phyloP scores from a whole-genome alignment of 2,329 filamentous ascomycete species.

The Nemania sp. region DNA sequence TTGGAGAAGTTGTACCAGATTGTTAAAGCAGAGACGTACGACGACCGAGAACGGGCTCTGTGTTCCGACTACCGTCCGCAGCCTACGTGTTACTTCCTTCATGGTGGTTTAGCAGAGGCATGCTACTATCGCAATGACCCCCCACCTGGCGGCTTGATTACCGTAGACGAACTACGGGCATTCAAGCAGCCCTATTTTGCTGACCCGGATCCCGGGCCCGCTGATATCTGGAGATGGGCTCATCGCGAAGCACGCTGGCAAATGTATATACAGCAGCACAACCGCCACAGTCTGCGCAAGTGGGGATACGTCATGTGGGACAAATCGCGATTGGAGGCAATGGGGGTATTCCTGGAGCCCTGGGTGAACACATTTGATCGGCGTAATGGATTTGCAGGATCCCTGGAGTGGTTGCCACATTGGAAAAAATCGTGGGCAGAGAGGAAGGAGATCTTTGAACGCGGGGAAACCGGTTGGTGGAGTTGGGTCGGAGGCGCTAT shows the following conservation, averaged over 20 bases:
- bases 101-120: neutral
- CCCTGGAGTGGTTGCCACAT: too few species aligned
- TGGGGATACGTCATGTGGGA: slow-evolving; percentile 18
- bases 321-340: neutral
- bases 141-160: neutral
- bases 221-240: neutral
- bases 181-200: neutral
- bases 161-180: neutral
- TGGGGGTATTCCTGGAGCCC: neutral
- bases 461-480: too few species aligned
- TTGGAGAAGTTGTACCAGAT: neutral
- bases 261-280: neutral
- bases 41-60: neutral
- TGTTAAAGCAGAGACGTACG: neutral
- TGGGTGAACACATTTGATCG: too few species aligned
- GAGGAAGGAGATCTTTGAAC: too few species aligned
- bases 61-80: neutral
- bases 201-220: neutral
- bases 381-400: too few species aligned
- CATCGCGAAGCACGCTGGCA: neutral
- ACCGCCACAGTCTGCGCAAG: neutral
- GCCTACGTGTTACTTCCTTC: neutral
- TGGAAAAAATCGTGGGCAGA: too few species aligned
- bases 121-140: neutral
- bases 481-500: too few species aligned